phyloP scores from a whole-genome alignment of 2,329 filamentous ascomycete genomes.

The Fusarium falciforme region DNA sequence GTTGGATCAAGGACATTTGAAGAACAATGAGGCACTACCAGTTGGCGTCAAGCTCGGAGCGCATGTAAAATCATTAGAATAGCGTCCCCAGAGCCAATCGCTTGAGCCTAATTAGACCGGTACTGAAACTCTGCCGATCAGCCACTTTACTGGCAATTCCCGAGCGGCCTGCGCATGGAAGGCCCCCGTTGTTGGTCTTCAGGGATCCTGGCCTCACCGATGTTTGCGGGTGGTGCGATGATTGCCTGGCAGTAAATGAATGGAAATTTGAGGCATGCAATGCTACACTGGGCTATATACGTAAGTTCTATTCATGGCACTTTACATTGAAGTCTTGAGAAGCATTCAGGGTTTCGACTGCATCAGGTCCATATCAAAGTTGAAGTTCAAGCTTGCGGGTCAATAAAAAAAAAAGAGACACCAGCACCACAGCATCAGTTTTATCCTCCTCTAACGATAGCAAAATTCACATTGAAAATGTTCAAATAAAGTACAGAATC shows the following conservation, averaged over 20 bases:
- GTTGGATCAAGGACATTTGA: background rate
- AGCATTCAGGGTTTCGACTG: background rate
- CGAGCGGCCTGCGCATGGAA: background rate
- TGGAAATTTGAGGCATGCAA: background rate
- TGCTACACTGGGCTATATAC: background rate
- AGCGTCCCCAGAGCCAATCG: conserved; percentile 2
- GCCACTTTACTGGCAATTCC: background rate
- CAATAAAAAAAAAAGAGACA: background rate
- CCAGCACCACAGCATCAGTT: background rate
- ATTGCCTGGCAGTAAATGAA: background rate
- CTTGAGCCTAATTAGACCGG: conserved; percentile 15
- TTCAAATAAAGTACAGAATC: background rate
- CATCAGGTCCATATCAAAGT: background rate
- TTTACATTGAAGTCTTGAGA: background rate
- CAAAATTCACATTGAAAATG: background rate
- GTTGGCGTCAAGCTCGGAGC: background rate
- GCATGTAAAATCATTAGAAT: background rate
- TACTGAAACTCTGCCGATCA: background rate
- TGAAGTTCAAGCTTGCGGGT: background rate
- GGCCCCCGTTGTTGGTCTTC: background rate
- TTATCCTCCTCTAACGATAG: background rate
- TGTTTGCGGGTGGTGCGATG: background rate
- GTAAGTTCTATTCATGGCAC: background rate
- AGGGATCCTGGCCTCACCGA: conserved; percentile 4
- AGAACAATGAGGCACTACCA: background rate